phyloP scores from a whole-genome alignment of 2,329 filamentous ascomycete species.

The Colletotrichum zoysiae region DNA sequence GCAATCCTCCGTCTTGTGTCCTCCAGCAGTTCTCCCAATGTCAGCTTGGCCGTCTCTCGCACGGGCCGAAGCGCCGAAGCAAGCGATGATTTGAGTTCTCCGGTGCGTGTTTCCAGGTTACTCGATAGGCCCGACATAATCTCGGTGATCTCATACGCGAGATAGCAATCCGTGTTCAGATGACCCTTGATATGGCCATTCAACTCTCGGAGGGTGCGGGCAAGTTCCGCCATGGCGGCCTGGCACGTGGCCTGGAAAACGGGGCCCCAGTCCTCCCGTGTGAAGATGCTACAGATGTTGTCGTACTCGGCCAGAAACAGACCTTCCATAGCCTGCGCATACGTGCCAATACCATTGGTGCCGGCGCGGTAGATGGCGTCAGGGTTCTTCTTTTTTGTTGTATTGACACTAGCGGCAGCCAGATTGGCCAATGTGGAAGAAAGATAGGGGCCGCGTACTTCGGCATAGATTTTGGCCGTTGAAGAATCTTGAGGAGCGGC shows the following conservation, averaged over 20 bases:
- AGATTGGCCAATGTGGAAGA: slow-evolving; percentile 85
- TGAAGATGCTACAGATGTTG: slow-evolving; percentile 89
- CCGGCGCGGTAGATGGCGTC: slow-evolving; percentile 89
- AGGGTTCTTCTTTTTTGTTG: slow-evolving; percentile 82
- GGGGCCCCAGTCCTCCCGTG: slow-evolving; percentile 84
- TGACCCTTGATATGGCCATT: slow-evolving; percentile 91
- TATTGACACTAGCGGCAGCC: slow-evolving; percentile 86
- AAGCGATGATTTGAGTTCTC: slow-evolving; percentile 85
- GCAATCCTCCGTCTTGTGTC: slow-evolving; percentile 81
- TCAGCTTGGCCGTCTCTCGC: slow-evolving; percentile 90
- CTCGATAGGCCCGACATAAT: slow-evolving; percentile 85
- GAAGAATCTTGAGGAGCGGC: slow-evolving; percentile 70
- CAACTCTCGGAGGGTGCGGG: slow-evolving; percentile 86
- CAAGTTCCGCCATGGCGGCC: slow-evolving; percentile 82
- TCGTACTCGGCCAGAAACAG: slow-evolving; percentile 91
- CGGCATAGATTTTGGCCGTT: slow-evolving; percentile 85
- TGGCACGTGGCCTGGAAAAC: slow-evolving; percentile 86
- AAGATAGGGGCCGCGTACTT: slow-evolving; percentile 89
- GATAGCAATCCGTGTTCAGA: slow-evolving; percentile 89
- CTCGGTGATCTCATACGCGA: slow-evolving; percentile 95
- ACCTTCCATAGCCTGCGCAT: slow-evolving; percentile 87
- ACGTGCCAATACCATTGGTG: slow-evolving; percentile 91
- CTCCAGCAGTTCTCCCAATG: slow-evolving; percentile 84
- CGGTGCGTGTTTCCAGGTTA: slow-evolving; percentile 83
- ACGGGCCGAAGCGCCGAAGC: slow-evolving; percentile 90